phyloP scores from a whole-genome alignment of 202 grass and related monocot species.

The Alloteropsis angusta region DNA sequence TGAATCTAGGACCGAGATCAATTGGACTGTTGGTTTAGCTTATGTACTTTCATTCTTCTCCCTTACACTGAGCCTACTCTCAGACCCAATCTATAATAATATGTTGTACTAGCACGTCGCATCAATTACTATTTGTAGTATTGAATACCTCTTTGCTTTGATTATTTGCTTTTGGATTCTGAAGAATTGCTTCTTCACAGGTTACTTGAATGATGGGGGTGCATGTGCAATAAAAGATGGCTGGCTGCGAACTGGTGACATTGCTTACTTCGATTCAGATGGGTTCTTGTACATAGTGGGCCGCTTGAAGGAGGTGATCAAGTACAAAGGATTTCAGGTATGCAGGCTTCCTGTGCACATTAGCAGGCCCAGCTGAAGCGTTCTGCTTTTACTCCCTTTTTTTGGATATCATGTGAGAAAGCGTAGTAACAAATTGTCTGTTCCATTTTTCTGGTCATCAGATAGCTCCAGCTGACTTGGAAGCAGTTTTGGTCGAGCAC shows the following conservation, averaged over 20 bases:
- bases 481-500: conserved; percentile 56
- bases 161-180: neutral
- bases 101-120: neutral
- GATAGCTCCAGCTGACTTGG: conserved; percentile 88
- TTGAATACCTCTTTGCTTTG: neutral
- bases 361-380: neutral
- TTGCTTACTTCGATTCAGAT: conserved; percentile 81
- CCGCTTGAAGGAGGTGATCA: conserved; percentile 89
- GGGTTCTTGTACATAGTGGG: conserved; percentile 69
- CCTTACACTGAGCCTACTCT: neutral
- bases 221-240: conserved; percentile 26
- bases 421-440: neutral
- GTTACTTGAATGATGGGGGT: conserved; percentile 61
- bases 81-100: neutral
- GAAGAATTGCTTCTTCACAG: conserved; percentile 32
- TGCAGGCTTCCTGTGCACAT: neutral
- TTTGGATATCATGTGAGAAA: neutral
- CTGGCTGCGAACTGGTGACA: conserved; percentile 78
- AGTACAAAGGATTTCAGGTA: conserved; percentile 99
- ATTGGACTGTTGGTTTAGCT: neutral
- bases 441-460: conserved; percentile 17
- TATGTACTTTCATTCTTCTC: neutral
- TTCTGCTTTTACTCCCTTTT: neutral
- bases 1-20: neutral
- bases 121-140: neutral